These are phyloP conservation scores for Glaciozyma antarctica DNA, from an alignment of 768 basidiomycete species.

Conservation along the genomic window DNA sequence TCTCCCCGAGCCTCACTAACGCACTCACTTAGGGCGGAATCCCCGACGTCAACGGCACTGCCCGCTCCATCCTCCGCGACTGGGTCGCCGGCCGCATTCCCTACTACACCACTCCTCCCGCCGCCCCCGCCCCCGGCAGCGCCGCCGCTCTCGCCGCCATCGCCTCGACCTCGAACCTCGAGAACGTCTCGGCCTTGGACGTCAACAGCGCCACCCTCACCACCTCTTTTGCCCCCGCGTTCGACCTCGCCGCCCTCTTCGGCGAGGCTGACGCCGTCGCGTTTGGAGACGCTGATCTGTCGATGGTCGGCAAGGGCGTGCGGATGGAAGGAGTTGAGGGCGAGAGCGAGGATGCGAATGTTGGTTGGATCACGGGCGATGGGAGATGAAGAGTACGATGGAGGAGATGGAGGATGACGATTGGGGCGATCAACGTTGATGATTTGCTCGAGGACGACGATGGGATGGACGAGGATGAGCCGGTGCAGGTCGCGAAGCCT, in stretches of 20 bases:
- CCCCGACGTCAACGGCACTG: slow-evolving; percentile 72
- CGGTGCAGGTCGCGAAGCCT: background rate
- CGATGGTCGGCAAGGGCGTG: slow-evolving; percentile 39
- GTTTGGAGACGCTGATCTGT: slow-evolving; percentile 51
- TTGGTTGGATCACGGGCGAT: slow-evolving; percentile 23
- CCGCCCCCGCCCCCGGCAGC: slow-evolving; percentile 60
- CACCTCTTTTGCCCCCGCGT: slow-evolving; percentile 59
- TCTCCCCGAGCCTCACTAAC: background rate
- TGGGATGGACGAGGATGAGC: slow-evolving; percentile 23
- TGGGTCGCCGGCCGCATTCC: slow-evolving; percentile 89
- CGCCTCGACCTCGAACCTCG: slow-evolving; percentile 40
- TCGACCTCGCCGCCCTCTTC: slow-evolving; percentile 71
- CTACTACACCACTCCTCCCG: slow-evolving; percentile 71
- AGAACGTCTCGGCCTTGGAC: slow-evolving; percentile 55
- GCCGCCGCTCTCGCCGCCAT: slow-evolving; percentile 58
- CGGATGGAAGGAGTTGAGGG: slow-evolving; percentile 40
- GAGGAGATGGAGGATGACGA: slow-evolving; percentile 21
- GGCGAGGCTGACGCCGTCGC: slow-evolving; percentile 72
- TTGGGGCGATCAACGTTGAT: slow-evolving; percentile 3
- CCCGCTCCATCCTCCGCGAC: slow-evolving; percentile 71
- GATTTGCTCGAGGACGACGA: slow-evolving; percentile 18
- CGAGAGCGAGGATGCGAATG: slow-evolving; percentile 39
- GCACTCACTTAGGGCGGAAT: slow-evolving; percentile 60
- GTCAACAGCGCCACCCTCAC: slow-evolving; percentile 74
- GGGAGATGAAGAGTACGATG: slow-evolving; percentile 10